phyloP scores from a whole-genome alignment of 2,329 filamentous ascomycete genomes.

The Daldinia sp. region DNA sequence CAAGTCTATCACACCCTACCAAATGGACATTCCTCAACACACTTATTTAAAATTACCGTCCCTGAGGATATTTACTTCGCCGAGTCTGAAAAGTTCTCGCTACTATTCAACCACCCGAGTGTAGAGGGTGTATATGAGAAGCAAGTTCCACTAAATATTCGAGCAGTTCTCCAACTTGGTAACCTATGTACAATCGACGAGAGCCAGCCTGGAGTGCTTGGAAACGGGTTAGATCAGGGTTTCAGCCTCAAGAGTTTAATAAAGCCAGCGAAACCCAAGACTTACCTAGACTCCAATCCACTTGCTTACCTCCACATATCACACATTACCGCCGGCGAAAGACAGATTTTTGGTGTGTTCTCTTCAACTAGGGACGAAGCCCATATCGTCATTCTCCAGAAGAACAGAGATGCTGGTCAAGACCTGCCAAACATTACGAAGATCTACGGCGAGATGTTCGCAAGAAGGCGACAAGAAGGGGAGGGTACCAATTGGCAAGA shows the following conservation, averaged over 20 bases:
- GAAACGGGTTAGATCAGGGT: conserved; percentile 89
- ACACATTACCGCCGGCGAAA: conserved; percentile 88
- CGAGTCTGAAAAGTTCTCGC: conserved; percentile 81
- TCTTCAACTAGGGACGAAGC: conserved; percentile 83
- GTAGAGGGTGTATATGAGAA: conserved; percentile 98
- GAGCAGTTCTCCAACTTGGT: conserved; percentile 88
- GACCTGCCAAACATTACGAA: conserved; percentile 90
- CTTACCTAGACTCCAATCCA: conserved; percentile 78
- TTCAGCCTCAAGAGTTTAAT: conserved; percentile 85
- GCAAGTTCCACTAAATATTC: conserved; percentile 84
- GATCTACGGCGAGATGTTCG: conserved; percentile 81
- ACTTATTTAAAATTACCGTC: conserved; percentile 93
- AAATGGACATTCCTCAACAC: conserved; percentile 91
- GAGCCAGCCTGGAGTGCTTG: conserved; percentile 86
- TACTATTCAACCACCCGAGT: conserved; percentile 89
- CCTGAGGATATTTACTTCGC: conserved; percentile 86
- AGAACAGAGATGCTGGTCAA: conserved; percentile 76
- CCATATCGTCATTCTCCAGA: conserved; percentile 87
- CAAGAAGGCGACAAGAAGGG: conserved; percentile 70
- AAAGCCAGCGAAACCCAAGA: conserved; percentile 66
- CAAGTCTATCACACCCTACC: conserved; percentile 93
- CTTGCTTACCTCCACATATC: conserved; percentile 92
- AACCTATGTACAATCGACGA: conserved; percentile 95
- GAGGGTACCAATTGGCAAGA: conserved; percentile 78
- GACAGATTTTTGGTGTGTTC: conserved; percentile 93